Conservation (phyloP, 495 filamentous ascomycete species). For the Talaromyces trachyspermus region DNA sequence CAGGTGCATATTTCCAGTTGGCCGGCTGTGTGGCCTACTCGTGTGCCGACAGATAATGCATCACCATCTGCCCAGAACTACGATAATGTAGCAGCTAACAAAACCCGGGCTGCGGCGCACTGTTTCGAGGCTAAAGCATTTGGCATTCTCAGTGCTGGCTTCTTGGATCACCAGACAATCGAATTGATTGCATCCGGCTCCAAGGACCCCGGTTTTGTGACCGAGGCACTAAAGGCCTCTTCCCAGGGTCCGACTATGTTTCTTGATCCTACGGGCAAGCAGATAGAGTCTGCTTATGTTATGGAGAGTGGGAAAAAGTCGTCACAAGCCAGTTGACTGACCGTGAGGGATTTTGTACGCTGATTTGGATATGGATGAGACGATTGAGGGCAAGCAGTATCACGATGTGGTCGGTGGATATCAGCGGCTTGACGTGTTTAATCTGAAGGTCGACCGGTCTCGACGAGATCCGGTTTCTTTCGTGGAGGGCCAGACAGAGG, state of each 20-base stretch:
- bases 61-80: conserved; percentile 20
- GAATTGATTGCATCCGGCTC: conserved; percentile 11
- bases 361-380: conserved; percentile 29
- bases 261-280: conserved; percentile 29
- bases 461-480: conserved; percentile 10
- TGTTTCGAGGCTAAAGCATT: conserved; percentile 42
- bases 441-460: conserved; percentile 28
- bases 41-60: conserved; percentile 10
- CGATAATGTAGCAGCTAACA: conserved; percentile 35
- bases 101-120: conserved; percentile 30
- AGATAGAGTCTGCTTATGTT: conserved; percentile 17
- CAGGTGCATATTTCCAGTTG: conserved; percentile 26
- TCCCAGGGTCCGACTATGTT: conserved; percentile 29
- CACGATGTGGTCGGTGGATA: conserved; percentile 38
- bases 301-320: conserved; percentile 11
- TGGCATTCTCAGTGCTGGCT: conserved; percentile 28
- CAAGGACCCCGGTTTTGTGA: conserved; percentile 6
- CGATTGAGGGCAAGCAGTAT: conserved; percentile 38
- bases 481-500: background rate
- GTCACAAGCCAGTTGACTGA: conserved; percentile 22
- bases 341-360: conserved; percentile 34
- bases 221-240: conserved; percentile 11
- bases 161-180: conserved; percentile 21
- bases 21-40: conserved; percentile 28
- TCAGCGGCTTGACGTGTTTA: conserved; percentile 35